Evolutionary conservation across 176 grass and related monocot genomes (phyloP), one percentile per base, ranked within the genome.

Genomic region (Echinochloa phyllopogon): DNA sequence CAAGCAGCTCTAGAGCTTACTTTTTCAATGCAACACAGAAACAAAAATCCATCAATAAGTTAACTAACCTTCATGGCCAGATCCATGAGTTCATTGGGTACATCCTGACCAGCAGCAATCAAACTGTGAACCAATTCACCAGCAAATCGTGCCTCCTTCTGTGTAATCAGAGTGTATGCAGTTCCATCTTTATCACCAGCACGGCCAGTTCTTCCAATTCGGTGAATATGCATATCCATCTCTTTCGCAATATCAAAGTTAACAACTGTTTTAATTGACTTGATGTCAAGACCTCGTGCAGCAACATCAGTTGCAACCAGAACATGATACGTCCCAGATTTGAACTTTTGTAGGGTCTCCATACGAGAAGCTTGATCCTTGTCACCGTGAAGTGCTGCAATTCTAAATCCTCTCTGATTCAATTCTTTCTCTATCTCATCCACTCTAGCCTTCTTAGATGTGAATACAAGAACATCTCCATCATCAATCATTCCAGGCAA

Each of bases 181-280:
- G 89, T 98, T 15, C 96, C 96, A 87, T 98, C 93, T 90, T 98
- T 98, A 91, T 98, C 96, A 72, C 96, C 96, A 77, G 96, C 96
- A 33, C 96, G 93, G 18, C 96, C 96, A 40, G 96, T 98, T 86
- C 96, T 85, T 79, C 96, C 96, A 43, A 98, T 93, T 51, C 96
- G 93, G 79, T 98, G 96, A 76, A 98, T 92, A 90, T 98, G 96
- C 93, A 94, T 95, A 84, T 98, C 96, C 96, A 98, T 94, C 77
- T 98, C 96, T 86, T 92, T 95, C 11, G 93, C 96, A 78, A 94
- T 93, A 84, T 98, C 96, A 48, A 90, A 98, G 77, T 98, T 98
- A 78, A 98, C 96, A 77, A 98, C 96, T 71, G 96, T 94, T 83
- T 98, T 98, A 48, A 98, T 98, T 36, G 96, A 98, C 62, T 98